Evolutionary conservation across 148 eudicot species (phyloP), one percentile per base, ranked within the genome.

Genomic region (Nyssa sinensis): DNA sequence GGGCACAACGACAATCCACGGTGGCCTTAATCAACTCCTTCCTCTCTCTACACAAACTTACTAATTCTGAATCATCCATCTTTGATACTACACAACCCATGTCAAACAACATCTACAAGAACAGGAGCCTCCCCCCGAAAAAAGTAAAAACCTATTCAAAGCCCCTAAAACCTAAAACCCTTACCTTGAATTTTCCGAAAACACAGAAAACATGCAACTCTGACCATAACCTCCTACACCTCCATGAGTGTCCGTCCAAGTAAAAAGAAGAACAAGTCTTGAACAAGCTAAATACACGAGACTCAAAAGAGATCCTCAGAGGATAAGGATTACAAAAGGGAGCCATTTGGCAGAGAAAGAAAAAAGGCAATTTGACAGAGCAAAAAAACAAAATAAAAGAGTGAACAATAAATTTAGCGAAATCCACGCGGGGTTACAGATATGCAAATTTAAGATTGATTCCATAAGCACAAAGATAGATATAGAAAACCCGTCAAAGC

Each of bases 11-110:
- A 2, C 37, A 53, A n/a, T 69, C 62, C 41, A 4, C 33, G 62
- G 62, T 62, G 21, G 73, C 44, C 62, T 69, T 69, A 27, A 69
- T 69, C 39, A 69, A 5, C 39, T 69, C 23, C 73, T 69, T 69
- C 73, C 73, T 69, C 27, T 69, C 27, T 69, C 62, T 53, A 53
- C 73, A 69, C 25, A 47, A 21, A 7, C 30, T 49, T 60, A 68
- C 35, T 19, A 68, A 23, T 33, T 47, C 60, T 49, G 37, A 68
- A 19, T 68, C 37, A n/a, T 29, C 60, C 60, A 49, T 30, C 60
- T 17, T 68, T 30, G 71, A 68, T 19, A 29, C 3, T 13, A 59
- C 60, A 31, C 71, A 68, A 49, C 71, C 71, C 71, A 68, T 68
- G 8, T 49, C 71, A 30, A n/a, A 27, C 25, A 29, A n/a, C 59